Percentiles rank a stretch among this genome's conserved stretches.
Evolutionary conservation across 1,284 basidiomycete genomes (phyloP).

Genomic region (Microbotryum silenes-acaulis): DNA sequence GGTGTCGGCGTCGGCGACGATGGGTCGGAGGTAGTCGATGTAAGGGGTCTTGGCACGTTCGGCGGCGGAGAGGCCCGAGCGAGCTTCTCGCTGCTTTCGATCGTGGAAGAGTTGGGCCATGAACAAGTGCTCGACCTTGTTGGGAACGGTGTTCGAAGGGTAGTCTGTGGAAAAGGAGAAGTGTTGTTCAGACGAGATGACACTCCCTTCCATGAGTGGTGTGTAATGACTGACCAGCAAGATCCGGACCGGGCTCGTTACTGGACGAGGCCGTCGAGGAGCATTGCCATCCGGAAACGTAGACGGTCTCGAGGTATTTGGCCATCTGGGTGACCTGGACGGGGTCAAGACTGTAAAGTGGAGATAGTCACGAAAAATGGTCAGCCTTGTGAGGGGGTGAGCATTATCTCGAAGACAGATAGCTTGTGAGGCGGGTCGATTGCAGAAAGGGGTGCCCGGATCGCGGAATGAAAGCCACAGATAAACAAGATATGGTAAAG

Average conservation of each 20-base stretch:
- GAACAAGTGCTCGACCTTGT: slow-evolving; percentile 58
- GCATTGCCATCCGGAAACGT: slow-evolving; percentile 93
- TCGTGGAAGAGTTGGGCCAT: slow-evolving; percentile 58
- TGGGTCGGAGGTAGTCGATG: slow-evolving; percentile 43
- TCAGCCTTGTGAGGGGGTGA: too few species aligned
- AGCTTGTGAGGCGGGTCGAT: too few species aligned
- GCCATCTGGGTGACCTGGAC: slow-evolving; percentile 95
- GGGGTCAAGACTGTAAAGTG: slow-evolving; percentile 67
- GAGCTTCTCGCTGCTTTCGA: slow-evolving; percentile 48
- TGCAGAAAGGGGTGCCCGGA: too few species aligned
- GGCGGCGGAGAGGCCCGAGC: slow-evolving; percentile 57
- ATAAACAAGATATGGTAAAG: too few species aligned
- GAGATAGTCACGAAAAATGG: not conserved
- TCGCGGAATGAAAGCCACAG: too few species aligned
- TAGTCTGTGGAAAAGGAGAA: slow-evolving; percentile 43
- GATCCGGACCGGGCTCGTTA: slow-evolving; percentile 95
- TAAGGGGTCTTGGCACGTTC: slow-evolving; percentile 47
- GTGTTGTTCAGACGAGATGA: not conserved
- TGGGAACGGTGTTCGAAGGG: slow-evolving; percentile 56
- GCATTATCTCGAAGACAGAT: too few species aligned
- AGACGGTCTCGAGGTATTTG: slow-evolving; percentile 84
- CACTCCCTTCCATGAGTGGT: not conserved
- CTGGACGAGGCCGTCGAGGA: slow-evolving; percentile 75
- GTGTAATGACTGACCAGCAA: slow-evolving; percentile 52
- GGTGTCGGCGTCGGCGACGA: slow-evolving; percentile 46